phyloP scores from a whole-genome alignment of 176 grass and related monocot species.

The Oryza meridionalis region DNA sequence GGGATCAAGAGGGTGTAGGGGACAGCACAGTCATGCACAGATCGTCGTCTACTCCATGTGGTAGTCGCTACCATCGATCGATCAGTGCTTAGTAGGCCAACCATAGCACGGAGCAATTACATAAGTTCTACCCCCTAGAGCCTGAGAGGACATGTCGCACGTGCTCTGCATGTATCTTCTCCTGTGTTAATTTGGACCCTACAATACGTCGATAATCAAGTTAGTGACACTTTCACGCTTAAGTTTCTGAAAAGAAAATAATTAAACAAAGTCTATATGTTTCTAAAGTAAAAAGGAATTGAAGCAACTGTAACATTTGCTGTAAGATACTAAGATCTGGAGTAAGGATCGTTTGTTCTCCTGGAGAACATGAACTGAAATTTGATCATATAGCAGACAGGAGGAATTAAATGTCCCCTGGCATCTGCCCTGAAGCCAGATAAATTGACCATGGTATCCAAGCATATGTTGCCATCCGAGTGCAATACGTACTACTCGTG shows the following conservation, averaged over 20 bases:
- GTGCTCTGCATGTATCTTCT: constrained; percentile 3
- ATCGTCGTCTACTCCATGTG: constrained; percentile 39
- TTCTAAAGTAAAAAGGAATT: neutral
- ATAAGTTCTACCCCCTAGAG: constrained; percentile 27
- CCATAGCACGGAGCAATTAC: constrained; percentile 18
- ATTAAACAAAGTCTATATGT: neutral
- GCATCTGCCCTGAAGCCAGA: constrained; percentile 7
- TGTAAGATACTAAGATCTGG: neutral
- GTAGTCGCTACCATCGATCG: constrained; percentile 43
- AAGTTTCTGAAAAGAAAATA: constrained; percentile 13
- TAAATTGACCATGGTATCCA: neutral
- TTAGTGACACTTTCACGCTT: constrained; percentile 31
- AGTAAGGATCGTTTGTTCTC: neutral
- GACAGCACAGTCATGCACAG: constrained; percentile 37
- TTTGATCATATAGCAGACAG: neutral
- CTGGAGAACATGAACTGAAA: constrained; percentile 11
- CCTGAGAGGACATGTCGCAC: constrained; percentile 10
- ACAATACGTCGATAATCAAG: neutral
- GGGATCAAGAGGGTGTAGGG: neutral
- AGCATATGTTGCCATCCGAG: constrained; percentile 9
- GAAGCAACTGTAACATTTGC: neutral
- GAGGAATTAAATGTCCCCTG: neutral
- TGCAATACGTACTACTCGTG: constrained; percentile 27
- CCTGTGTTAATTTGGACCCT: constrained; percentile 10
- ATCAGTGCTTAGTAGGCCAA: constrained; percentile 31